Percentiles rank a stretch among this genome's conserved stretches.
Evolutionary conservation across 2,329 filamentous ascomycete species (phyloP).

Genomic region (Rosellinia necatrix): DNA sequence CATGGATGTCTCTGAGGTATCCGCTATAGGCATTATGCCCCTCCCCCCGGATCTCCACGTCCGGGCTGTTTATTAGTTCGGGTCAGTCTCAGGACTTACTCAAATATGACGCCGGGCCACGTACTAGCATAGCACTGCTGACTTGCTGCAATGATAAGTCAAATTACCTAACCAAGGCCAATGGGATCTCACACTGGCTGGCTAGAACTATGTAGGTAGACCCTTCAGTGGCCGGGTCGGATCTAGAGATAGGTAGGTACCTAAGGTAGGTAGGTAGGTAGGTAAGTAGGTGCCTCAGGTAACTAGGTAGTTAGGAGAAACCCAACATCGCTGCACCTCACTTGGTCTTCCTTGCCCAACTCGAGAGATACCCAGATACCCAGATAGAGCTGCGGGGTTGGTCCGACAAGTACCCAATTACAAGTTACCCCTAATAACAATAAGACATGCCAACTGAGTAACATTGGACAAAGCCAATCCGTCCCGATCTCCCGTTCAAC

Average conservation of each 20-base stretch:
- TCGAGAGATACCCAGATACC: too few relatives aligned
- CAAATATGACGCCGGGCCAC: conserved; percentile 6
- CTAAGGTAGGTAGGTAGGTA: neutral
- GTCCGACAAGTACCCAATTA: too few relatives aligned
- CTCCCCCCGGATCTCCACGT: conserved; percentile 13
- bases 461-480: conserved; percentile 12
- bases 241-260: too few relatives aligned
- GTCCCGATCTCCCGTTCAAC: conserved; percentile 6
- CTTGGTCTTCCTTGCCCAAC: too few relatives aligned
- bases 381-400: conserved; percentile 18
- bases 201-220: neutral
- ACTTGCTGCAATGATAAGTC: conserved; percentile 19
- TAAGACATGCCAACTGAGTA: conserved; percentile 10
- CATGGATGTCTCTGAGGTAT: too few relatives aligned
- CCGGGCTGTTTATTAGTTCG: conserved; percentile 14
- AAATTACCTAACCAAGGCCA: conserved; percentile 12
- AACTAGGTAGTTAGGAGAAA: too few relatives aligned
- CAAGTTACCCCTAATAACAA: too few relatives aligned
- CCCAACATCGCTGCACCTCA: too few relatives aligned
- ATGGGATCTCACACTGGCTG: conserved; percentile 6
- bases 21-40: conserved; percentile 12
- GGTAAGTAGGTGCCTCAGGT: too few relatives aligned
- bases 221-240: too few relatives aligned
- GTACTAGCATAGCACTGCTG: neutral
- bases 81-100: neutral